phyloP scores from a whole-genome alignment of 768 basidiomycete species.

The Pisolithus albus region DNA sequence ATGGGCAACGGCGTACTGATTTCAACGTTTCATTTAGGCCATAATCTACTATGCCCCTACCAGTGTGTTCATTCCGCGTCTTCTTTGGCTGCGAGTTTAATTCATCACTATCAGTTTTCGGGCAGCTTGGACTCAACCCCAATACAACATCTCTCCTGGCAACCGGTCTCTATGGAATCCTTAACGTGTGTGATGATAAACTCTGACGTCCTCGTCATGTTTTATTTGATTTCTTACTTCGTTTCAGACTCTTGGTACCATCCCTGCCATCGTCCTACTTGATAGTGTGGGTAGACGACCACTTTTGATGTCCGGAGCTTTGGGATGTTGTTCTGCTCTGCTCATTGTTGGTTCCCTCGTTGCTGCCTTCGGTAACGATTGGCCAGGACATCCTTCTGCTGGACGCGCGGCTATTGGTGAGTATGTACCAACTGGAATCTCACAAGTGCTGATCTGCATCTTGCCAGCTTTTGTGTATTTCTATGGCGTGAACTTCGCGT shows the following conservation, averaged over 20 bases:
- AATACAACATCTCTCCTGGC: conserved; percentile 36
- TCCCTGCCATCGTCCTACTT: conserved; percentile 31
- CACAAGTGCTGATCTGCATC: conserved; percentile 10
- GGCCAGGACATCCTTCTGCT: conserved; percentile 22
- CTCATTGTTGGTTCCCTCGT: conserved; percentile 24
- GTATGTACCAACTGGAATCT: conserved; percentile 16
- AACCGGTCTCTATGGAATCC: conserved; percentile 36
- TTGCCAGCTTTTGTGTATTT: conserved; percentile 32
- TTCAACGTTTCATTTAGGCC: conserved; percentile 14
- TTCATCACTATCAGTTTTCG: conserved; percentile 29
- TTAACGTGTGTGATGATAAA: conserved; percentile 15
- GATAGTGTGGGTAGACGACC: conserved; percentile 36
- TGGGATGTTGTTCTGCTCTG: conserved; percentile 26
- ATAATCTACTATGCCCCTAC: conserved; percentile 23
- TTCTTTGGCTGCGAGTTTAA: background rate
- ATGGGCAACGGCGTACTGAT: background rate
- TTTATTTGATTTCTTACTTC: background rate
- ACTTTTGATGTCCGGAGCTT: conserved; percentile 33
- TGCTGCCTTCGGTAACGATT: conserved; percentile 23
- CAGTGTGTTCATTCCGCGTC: background rate
- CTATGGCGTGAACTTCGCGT: conserved; percentile 32
- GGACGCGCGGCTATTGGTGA: conserved; percentile 23
- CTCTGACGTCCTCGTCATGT: background rate
- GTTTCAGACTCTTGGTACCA: conserved; percentile 27
- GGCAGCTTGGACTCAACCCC: conserved; percentile 33